Base-by-base conservation (phyloP, 352 stramenopile species). In the Pythium dissotocum region DNA sequence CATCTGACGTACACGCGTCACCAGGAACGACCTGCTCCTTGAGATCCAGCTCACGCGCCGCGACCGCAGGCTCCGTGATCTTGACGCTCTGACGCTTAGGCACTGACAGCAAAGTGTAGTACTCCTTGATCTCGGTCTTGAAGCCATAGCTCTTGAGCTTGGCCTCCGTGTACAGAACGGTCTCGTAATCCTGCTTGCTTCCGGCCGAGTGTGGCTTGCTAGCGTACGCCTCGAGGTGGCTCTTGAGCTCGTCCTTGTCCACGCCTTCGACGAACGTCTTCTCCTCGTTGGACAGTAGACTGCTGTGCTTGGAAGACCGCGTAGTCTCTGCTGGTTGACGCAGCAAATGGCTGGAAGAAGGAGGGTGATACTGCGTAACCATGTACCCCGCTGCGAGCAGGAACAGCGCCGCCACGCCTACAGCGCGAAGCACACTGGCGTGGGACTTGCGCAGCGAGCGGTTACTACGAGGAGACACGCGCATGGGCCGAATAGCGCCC, bases 21-120 rank as follows among this genome's bases (percentile, higher is more conserved):
- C 89, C 84, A 2, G 68, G 65, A 3, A 97, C 67, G 8, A 54
- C 53, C 1, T 73, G 78, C 38, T 88, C 74, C 8, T 79, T 94
- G 26, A 95, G 55, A 38, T 94, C 73, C 21, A 83, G 67, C 26
- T 73, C 75, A 7, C 76, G 68, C 12, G 49, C 67, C 0, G 62
- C 64, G 32, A 62, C 55, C 2, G 66, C 6, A 6, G 89, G 78
- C 18, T 69, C 72, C 4, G 91, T 38, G 55, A 89, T 84, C 10
- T 76, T 70, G 16, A 85, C 26, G 4, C 63, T 71, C 28, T 26
- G 24, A 21, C 76, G 70, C 6, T 87, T 64, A 0, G 89, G 89
- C 44, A 85, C 78, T 6, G 84, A 93, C n/a, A 97, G 63, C n/a
- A 85, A 59, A 24, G 73, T 76, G 51, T 83, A 57, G 16, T 90